Percentiles rank a stretch among this genome's conserved stretches.
phyloP scores from a whole-genome alignment of 192 early-diverging fungal genomes.

The Mycoemilia scoparia region DNA sequence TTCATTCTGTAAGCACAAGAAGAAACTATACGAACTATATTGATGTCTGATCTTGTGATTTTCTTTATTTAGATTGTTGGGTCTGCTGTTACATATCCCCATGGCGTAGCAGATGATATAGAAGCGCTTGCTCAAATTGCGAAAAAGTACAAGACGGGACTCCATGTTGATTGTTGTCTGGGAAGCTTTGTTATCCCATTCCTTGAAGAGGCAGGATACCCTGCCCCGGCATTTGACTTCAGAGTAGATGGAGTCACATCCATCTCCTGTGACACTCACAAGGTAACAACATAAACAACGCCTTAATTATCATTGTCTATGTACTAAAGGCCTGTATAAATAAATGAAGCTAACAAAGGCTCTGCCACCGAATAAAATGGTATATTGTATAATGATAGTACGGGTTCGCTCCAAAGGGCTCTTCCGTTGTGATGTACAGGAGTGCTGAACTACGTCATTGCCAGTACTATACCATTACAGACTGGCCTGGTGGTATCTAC shows the following conservation, averaged over 20 bases:
- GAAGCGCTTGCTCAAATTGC: constrained; percentile 59
- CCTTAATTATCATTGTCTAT: not conserved
- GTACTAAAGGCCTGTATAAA: not conserved
- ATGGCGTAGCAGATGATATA: constrained; percentile 87
- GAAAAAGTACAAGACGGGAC: constrained; percentile 56
- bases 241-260: constrained; percentile 80
- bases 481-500: constrained; percentile 95
- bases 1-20: not conserved
- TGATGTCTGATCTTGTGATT: not conserved
- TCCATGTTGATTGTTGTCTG: constrained; percentile 93
- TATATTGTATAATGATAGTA: constrained; percentile 38
- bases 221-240: constrained; percentile 67
- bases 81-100: constrained; percentile 82
- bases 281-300: too few species aligned
- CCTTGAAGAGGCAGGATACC: constrained; percentile 82
- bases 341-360: not conserved
- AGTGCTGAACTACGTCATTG: constrained; percentile 59
- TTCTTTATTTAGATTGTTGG: constrained; percentile 48
- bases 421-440: constrained; percentile 83
- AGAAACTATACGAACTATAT: too few species aligned
- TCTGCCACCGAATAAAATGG: not conserved
- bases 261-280: constrained; percentile 94
- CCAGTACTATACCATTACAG: constrained; percentile 80
- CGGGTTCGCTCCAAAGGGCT: constrained; percentile 97
- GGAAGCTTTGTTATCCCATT: constrained; percentile 91